These are phyloP conservation scores for Earliella scabrosa DNA, from an alignment of 1,284 basidiomycete species.

Conservation along the genomic window DNA sequence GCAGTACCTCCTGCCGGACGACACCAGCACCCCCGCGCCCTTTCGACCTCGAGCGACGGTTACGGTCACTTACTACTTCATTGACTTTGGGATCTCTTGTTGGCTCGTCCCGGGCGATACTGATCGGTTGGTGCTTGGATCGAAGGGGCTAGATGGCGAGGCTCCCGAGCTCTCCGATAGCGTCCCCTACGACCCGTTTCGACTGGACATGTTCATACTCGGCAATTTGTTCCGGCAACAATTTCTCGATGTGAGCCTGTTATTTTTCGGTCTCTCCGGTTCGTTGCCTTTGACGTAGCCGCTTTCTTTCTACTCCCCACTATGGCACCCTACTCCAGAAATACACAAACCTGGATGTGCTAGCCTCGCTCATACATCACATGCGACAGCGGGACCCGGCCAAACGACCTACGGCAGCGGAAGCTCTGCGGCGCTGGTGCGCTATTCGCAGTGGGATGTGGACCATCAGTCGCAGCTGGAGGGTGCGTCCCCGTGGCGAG, in stretches of 20 bases:
- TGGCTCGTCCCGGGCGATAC: conserved; percentile 7
- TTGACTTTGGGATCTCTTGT: conserved; percentile 22
- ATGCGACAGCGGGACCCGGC: background rate
- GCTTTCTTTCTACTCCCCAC: background rate
- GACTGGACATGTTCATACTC: conserved; percentile 31
- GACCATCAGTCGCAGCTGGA: too few relatives aligned
- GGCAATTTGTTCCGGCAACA: conserved; percentile 22
- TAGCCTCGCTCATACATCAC: background rate
- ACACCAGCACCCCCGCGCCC: background rate
- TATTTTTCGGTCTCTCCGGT: too few relatives aligned
- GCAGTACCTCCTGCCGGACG: background rate
- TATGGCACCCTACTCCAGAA: too few relatives aligned
- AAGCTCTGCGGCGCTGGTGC: too few relatives aligned
- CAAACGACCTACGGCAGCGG: background rate
- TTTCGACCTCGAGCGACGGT: background rate
- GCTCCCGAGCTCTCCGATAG: conserved; percentile 30
- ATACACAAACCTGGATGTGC: background rate
- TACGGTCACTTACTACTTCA: background rate
- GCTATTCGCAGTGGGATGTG: too few relatives aligned
- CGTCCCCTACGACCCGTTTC: conserved; percentile 36
- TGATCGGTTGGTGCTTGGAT: conserved; percentile 10
- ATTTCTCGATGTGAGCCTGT: background rate
- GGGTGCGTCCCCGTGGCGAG: too few relatives aligned
- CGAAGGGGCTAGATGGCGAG: conserved; percentile 23
- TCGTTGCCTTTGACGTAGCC: too few relatives aligned